A percentile compares a stretch with the other conserved stretches of the same genome.
These are phyloP conservation scores for Naumovozyma castellii DNA, from an alignment of 805 yeast genomes.

Conservation along the genomic window DNA sequence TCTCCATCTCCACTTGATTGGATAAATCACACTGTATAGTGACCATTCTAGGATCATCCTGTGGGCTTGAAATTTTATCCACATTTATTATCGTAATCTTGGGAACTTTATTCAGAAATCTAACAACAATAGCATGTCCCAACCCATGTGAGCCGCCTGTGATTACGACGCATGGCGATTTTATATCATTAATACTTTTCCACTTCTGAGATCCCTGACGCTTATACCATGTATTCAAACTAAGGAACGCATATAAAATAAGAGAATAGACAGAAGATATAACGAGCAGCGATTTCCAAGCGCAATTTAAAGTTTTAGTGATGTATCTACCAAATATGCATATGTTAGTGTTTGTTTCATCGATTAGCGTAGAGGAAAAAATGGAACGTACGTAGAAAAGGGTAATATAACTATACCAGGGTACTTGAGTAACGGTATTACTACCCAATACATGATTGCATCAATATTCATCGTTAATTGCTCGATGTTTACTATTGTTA, in stretches of 20 bases:
- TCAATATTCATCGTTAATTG: conserved; percentile 13
- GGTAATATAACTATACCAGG: conserved; percentile 11
- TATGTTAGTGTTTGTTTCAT: no score
- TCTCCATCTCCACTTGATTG: conserved; percentile 33
- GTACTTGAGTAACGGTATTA: conserved; percentile 14
- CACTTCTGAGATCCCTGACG: conserved; percentile 6
- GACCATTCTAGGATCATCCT: no score
- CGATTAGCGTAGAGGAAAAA: no score
- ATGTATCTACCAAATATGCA: no score
- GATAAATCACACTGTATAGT: conserved; percentile 65
- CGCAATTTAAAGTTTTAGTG: no score
- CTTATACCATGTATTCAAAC: conserved; percentile 6
- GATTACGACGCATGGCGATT: conserved; percentile 9
- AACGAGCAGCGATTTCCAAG: not conserved
- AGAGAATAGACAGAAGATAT: conserved; percentile 6
- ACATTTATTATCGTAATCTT: conserved; percentile 24
- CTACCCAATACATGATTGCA: conserved; percentile 6
- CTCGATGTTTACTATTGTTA: not conserved
- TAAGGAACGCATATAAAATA: conserved; percentile 4
- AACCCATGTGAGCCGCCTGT: conserved; percentile 36
- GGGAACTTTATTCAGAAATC: conserved; percentile 13
- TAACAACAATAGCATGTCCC: conserved; percentile 23
- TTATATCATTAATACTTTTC: conserved; percentile 3
- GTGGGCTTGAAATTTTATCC: conserved; percentile 8
- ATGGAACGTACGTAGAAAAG: conserved; percentile 6